Evolutionary conservation across 73 alveolate species (phyloP).

Genomic region (Paraurostyla sp.): DNA sequence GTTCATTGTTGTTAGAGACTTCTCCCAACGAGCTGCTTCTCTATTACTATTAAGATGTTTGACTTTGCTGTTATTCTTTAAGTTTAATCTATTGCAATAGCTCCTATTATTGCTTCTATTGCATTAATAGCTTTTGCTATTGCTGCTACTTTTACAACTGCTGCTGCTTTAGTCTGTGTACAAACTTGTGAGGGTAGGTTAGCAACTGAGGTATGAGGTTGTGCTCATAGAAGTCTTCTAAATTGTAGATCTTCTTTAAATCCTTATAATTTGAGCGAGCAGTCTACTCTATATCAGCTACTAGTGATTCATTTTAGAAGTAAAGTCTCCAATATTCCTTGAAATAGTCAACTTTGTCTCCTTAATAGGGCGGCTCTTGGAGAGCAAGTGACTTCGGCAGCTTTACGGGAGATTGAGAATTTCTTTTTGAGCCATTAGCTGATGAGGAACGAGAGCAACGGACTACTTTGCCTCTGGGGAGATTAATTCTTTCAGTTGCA

Average conservation of each 20-base stretch:
- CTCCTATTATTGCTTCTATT: constrained; percentile 26
- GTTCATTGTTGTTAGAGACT: background rate
- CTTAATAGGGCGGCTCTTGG: constrained; percentile 33
- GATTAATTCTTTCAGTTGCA: constrained; percentile 45
- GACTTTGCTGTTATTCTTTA: background rate
- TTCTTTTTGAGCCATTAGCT: constrained; percentile 40
- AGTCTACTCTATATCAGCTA: constrained; percentile 52
- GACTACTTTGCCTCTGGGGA: constrained; percentile 59
- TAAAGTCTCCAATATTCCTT: constrained; percentile 70
- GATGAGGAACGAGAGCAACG: constrained; percentile 19
- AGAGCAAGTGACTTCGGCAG: constrained; percentile 26
- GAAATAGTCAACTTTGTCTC: constrained; percentile 54
- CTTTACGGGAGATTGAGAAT: constrained; percentile 51
- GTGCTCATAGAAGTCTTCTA: constrained; percentile 64
- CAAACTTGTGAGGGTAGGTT: constrained; percentile 60
- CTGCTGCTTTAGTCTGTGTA: constrained; percentile 19
- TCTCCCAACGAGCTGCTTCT: background rate
- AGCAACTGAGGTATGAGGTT: constrained; percentile 29
- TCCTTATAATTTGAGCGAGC: constrained; percentile 40
- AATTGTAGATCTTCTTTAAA: constrained; percentile 30
- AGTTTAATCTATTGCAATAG: background rate
- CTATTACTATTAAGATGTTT: background rate
- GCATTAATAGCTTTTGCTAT: constrained; percentile 12
- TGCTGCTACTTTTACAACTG: constrained; percentile 9
- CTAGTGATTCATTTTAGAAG: constrained; percentile 65